Base-by-base conservation (phyloP, 768 basidiomycete genomes). In the Leucogyrophana mollusca region DNA sequence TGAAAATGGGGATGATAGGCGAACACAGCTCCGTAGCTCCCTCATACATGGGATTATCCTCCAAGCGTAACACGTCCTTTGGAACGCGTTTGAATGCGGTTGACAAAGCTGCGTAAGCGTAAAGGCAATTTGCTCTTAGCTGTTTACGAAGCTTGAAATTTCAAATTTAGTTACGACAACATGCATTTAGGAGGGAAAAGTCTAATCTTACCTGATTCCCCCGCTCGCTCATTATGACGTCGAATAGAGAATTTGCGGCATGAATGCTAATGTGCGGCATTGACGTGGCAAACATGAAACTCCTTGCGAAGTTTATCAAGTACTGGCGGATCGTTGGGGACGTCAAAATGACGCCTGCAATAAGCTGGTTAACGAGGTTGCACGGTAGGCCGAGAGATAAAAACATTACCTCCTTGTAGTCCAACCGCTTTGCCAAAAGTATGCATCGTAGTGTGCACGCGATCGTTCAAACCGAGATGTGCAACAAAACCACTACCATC, bases 161-260 rank as follows among this genome's bases (percentile, higher is more conserved):
- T 32, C 62, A 47, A 60, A 72, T 53, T 54, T 64, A 57, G 3
- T 10, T 34, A 5, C 9, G 77, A 13, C 92, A 75, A 0, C 90
- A 89, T 63, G 91, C 94, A 62, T 95, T 94, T 53, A 92, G 68
- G 23, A 95, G 71, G 64, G 90, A 93, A 50, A 85, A 79, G 3
- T 84, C 27, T 13, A 30, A 13, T 7, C 13, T 30, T 53, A 61
- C 59, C 54, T 60, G 53, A 18, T 55, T 39, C 14, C 59, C 56
- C 3, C 35, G 47, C 21, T 45, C 24, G 25, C 49, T 38, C 11
- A 53, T 47, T 4, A 60, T 47, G 32, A 49, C 42, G 7, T 39
- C 20, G 38, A 40, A 23, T 9, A 61, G 82, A 36, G 92, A 73
- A 14, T 87, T 69, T 4, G 60, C 49, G 0, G 49, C 59, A 3